These are phyloP conservation scores for Akanthomyces muscarius DNA, from an alignment of 2,329 filamentous ascomycete genomes.

Conservation along the genomic window DNA sequence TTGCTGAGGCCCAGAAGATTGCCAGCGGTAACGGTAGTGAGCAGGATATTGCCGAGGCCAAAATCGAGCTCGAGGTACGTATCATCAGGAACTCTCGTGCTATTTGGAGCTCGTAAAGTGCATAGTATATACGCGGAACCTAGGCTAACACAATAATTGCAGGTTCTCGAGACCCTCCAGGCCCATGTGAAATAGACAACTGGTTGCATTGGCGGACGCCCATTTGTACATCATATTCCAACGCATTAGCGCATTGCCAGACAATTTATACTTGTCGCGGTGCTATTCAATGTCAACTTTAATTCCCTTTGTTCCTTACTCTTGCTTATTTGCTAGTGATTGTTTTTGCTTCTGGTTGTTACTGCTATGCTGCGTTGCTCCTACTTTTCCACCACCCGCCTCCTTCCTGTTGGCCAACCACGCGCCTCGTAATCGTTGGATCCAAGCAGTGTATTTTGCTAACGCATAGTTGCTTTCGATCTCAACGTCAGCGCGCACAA, in stretches of 20 bases:
- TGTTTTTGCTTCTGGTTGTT: neutral
- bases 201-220: slow-evolving; percentile 40
- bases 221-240: slow-evolving; percentile 41
- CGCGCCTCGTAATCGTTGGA: neutral
- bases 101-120: neutral
- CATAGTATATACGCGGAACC: neutral
- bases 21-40: slow-evolving; percentile 86
- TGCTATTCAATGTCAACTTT: slow-evolving; percentile 20
- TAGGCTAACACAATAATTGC: slow-evolving; percentile 34
- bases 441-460: neutral
- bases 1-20: slow-evolving; percentile 94
- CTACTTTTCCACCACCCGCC: neutral
- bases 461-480: neutral
- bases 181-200: slow-evolving; percentile 73
- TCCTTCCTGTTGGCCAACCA: neutral
- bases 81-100: neutral
- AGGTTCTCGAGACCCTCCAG: slow-evolving; percentile 83
- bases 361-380: neutral
- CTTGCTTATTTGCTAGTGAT: slow-evolving; percentile 4
- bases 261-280: slow-evolving; percentile 35
- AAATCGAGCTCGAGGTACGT: slow-evolving; percentile 94
- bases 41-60: slow-evolving; percentile 96
- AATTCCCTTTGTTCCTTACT: slow-evolving; percentile 15
- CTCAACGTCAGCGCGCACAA: neutral
- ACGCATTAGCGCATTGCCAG: slow-evolving; percentile 34